Conservation (phyloP, 2,329 filamentous ascomycete genomes). For the Talaromyces sp. region DNA sequence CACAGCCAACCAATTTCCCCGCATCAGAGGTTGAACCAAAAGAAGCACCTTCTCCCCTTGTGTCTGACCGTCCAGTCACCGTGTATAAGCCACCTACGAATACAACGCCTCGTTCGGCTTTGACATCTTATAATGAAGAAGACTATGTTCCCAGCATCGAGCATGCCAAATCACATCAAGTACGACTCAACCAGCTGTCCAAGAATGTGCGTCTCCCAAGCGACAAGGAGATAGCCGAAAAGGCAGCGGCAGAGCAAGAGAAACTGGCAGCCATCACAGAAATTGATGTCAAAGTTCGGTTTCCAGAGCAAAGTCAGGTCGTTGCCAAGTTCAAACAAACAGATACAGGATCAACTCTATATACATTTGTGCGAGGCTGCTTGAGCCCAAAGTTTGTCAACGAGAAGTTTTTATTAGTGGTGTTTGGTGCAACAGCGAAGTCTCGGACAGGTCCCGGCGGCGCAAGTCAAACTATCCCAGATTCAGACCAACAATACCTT, state of each 20-base stretch:
- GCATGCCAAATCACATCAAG: constrained; percentile 76
- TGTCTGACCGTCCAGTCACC: constrained; percentile 52
- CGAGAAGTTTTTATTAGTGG: constrained; percentile 69
- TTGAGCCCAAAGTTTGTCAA: constrained; percentile 57
- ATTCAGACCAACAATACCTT: constrained; percentile 51
- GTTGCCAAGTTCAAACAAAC: constrained; percentile 66
- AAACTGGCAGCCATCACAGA: constrained; percentile 64
- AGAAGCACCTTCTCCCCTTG: constrained; percentile 31
- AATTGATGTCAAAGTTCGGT: constrained; percentile 74
- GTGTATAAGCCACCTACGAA: constrained; percentile 76
- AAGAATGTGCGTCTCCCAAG: constrained; percentile 77
- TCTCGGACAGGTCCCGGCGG: constrained; percentile 7
- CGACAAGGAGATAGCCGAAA: constrained; percentile 74
- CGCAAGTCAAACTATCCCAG: constrained; percentile 32
- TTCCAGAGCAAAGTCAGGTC: constrained; percentile 79
- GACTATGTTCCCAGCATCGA: constrained; percentile 79
- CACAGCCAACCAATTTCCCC: not conserved
- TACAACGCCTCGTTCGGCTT: constrained; percentile 72
- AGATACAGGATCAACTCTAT: constrained; percentile 69
- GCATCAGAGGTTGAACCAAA: constrained; percentile 14
- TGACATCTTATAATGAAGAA: constrained; percentile 63
- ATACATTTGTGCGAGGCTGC: constrained; percentile 69
- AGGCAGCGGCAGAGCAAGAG: constrained; percentile 63
- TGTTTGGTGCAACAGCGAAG: constrained; percentile 40
- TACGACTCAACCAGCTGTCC: constrained; percentile 71